phyloP scores from a whole-genome alignment of 306 rosid species.

The Herpetospermum pedunculosum region DNA sequence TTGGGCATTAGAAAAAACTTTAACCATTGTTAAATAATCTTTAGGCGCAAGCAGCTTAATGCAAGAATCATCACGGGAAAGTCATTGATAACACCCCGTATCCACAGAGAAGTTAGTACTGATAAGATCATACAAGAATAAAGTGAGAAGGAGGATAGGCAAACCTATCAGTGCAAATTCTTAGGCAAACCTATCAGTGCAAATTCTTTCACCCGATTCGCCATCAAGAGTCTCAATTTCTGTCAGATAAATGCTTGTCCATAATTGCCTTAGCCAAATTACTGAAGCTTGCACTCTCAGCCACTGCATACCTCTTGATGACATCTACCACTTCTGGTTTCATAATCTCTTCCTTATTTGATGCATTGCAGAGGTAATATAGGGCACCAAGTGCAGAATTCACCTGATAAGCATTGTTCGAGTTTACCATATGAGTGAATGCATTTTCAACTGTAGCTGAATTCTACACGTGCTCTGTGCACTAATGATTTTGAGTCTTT shows the following conservation, averaged over 20 bases:
- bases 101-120: not conserved
- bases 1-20: not conserved
- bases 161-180: not conserved
- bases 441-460: not conserved
- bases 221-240: conserved; percentile 5
- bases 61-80: not conserved
- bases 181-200: not conserved
- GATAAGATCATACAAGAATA: not conserved
- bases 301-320: conserved; percentile 70
- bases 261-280: conserved; percentile 75
- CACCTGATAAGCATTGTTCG: conserved; percentile 27
- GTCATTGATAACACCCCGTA: not conserved
- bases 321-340: conserved; percentile 77
- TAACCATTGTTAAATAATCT: not conserved
- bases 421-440: not conserved
- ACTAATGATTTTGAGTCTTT: not conserved
- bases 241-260: conserved; percentile 41
- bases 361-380: conserved; percentile 52
- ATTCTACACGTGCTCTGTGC: not conserved
- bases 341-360: conserved; percentile 50
- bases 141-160: not conserved
- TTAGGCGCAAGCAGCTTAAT: not conserved
- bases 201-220: not conserved
- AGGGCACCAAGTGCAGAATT: conserved; percentile 72
- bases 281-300: conserved; percentile 64